A percentile compares a stretch with the other conserved stretches of the same genome.
phyloP scores from a whole-genome alignment of 257 asterid species.

The Striga asiatica region DNA sequence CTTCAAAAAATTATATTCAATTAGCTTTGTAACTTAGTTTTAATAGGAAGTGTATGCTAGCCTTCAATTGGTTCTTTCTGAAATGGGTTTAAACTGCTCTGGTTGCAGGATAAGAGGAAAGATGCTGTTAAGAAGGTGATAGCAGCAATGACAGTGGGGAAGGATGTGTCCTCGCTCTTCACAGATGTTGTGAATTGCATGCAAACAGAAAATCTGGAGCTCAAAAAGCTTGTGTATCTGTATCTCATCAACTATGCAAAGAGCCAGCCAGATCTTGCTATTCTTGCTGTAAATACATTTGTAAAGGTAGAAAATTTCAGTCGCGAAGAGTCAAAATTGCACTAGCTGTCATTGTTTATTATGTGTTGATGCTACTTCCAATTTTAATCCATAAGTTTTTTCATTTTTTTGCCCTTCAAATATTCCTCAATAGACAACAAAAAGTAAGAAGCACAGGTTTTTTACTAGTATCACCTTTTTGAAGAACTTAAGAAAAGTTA shows the following conservation, averaged over 20 bases:
- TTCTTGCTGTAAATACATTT: conserved; percentile 94
- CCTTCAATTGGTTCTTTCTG: not conserved
- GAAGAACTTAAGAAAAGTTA: conserved; percentile 9
- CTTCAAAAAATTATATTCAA: not conserved
- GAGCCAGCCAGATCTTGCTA: conserved; percentile 99
- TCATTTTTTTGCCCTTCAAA: not conserved
- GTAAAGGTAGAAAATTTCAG: conserved; percentile 61
- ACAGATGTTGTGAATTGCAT: conserved; percentile 99
- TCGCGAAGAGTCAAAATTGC: not conserved
- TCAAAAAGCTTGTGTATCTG: conserved; percentile 89
- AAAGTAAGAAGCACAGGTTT: not conserved
- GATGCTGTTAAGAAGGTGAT: conserved; percentile 99
- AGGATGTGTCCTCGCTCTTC: conserved; percentile 93
- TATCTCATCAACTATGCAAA: conserved; percentile 97
- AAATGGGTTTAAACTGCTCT: conserved; percentile 16
- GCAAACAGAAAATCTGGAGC: conserved; percentile 99
- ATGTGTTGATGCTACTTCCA: not conserved
- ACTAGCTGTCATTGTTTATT: not conserved
- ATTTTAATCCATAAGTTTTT: not conserved
- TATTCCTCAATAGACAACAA: not conserved
- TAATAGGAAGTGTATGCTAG: not conserved
- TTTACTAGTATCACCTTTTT: too few species aligned
- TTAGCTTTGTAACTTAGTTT: not conserved
- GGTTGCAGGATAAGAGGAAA: conserved; percentile 85
- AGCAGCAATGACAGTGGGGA: conserved; percentile 99